Evolutionary conservation across 768 basidiomycete species (phyloP).

Genomic region (Mycena rosella): DNA sequence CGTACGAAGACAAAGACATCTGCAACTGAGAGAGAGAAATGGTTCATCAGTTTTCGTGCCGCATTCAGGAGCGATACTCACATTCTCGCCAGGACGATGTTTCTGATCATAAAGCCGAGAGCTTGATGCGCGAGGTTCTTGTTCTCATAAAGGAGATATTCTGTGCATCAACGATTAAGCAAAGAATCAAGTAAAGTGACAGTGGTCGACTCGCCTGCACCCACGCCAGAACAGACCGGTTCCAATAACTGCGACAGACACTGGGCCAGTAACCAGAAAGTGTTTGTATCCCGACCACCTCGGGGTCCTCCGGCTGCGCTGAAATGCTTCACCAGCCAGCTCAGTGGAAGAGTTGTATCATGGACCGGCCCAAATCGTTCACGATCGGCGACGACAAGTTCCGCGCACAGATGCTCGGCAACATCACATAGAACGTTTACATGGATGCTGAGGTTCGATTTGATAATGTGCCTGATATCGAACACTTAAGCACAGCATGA

Average conservation of each 20-base stretch:
- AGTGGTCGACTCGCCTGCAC: conserved; percentile 41
- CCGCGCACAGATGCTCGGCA: conserved; percentile 61
- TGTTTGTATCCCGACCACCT: conserved; percentile 15
- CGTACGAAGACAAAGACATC: conserved; percentile 59
- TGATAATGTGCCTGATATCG: conserved; percentile 57
- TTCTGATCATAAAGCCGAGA: conserved; percentile 40
- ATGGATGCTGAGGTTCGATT: conserved; percentile 52
- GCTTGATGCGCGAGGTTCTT: conserved; percentile 29
- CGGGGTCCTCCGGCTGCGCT: conserved; percentile 21
- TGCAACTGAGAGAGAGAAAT: conserved; percentile 58
- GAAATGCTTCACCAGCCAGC: conserved; percentile 59
- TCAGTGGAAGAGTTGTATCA: conserved; percentile 64
- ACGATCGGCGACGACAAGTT: conserved; percentile 52
- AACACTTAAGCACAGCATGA: not conserved
- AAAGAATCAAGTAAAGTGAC: too few relatives aligned
- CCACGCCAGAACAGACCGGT: conserved; percentile 34
- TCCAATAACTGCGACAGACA: conserved; percentile 44
- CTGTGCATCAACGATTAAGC: conserved; percentile 23
- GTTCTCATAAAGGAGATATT: conserved; percentile 45
- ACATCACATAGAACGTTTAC: conserved; percentile 63
- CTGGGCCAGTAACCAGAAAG: conserved; percentile 34
- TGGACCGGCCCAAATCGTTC: conserved; percentile 50
- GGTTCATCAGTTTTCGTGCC: not conserved
- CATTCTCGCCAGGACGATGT: conserved; percentile 61
- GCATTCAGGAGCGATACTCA: conserved; percentile 44